Evolutionary conservation across 2,329 filamentous ascomycete species (phyloP).

Genomic region (Cryphonectria nitschkei): DNA sequence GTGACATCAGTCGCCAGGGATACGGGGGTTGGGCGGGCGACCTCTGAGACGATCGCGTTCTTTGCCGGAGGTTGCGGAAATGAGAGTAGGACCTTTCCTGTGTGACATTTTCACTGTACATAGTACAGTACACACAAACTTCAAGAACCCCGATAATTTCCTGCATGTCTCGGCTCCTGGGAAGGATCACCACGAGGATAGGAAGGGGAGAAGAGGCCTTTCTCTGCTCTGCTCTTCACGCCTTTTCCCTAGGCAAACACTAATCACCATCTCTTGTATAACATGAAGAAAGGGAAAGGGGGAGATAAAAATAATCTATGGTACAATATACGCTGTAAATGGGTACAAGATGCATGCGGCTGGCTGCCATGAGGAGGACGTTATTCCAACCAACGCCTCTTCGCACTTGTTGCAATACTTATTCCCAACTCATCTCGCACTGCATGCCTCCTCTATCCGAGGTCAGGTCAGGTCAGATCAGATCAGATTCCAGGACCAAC

Average conservation of each 20-base stretch:
- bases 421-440: too few species aligned
- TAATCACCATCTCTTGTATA: neutral
- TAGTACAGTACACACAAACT: neutral
- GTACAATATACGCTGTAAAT: too few species aligned
- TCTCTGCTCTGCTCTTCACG: conserved; percentile 14
- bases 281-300: neutral
- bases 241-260: neutral
- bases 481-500: neutral
- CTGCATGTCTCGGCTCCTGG: conserved; percentile 18
- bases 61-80: conserved; percentile 1
- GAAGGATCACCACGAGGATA: neutral
- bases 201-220: too few species aligned
- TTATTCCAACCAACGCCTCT: too few species aligned
- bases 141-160: conserved; percentile 7
- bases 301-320: too few species aligned
- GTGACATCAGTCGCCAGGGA: conserved; percentile 21
- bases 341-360: too few species aligned
- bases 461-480: neutral
- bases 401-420: too few species aligned
- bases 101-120: neutral
- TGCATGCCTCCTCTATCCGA: neutral
- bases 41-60: neutral
- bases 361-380: too few species aligned
- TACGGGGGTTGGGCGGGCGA: neutral
- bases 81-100: neutral